These are phyloP conservation scores for Aphanocladium album DNA, from an alignment of 2,329 filamentous ascomycete species.

Conservation along the genomic window DNA sequence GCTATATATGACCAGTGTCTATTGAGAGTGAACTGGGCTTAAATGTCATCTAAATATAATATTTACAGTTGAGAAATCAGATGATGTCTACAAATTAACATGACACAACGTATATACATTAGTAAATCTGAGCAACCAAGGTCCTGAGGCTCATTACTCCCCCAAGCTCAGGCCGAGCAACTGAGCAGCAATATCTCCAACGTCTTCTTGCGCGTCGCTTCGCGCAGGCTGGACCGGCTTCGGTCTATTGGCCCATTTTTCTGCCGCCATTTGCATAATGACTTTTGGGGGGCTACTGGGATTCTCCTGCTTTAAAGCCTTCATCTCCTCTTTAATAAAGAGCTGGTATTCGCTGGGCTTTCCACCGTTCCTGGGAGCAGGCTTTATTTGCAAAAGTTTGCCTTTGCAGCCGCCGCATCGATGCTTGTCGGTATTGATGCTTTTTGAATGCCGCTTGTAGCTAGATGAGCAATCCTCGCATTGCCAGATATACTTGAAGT, in stretches of 20 bases:
- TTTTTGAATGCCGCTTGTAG: constrained; percentile 81
- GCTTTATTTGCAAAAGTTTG: constrained; percentile 70
- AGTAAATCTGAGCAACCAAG: background rate
- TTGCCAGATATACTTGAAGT: constrained; percentile 87
- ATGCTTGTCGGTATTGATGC: constrained; percentile 67
- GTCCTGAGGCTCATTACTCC: background rate
- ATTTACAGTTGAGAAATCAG: constrained; percentile 9
- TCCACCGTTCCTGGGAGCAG: constrained; percentile 48
- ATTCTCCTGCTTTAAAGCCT: constrained; percentile 50
- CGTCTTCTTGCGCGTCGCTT: constrained; percentile 8
- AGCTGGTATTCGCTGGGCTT: constrained; percentile 41
- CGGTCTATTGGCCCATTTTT: constrained; percentile 45
- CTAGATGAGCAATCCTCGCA: constrained; percentile 65
- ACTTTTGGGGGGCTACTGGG: constrained; percentile 57
- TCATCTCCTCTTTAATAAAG: constrained; percentile 65
- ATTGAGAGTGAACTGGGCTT: background rate
- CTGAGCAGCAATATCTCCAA: constrained; percentile 17
- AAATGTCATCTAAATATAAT: background rate
- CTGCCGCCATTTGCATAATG: constrained; percentile 63
- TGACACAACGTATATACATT: constrained; percentile 2
- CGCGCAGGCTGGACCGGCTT: background rate
- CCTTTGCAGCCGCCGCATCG: constrained; percentile 74
- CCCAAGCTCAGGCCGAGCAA: constrained; percentile 25
- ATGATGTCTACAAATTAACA: constrained; percentile 4
- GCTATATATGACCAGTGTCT: too few relatives aligned